These are phyloP conservation scores for Nakataea oryzae DNA, from an alignment of 2,329 filamentous ascomycete species.

Conservation along the genomic window DNA sequence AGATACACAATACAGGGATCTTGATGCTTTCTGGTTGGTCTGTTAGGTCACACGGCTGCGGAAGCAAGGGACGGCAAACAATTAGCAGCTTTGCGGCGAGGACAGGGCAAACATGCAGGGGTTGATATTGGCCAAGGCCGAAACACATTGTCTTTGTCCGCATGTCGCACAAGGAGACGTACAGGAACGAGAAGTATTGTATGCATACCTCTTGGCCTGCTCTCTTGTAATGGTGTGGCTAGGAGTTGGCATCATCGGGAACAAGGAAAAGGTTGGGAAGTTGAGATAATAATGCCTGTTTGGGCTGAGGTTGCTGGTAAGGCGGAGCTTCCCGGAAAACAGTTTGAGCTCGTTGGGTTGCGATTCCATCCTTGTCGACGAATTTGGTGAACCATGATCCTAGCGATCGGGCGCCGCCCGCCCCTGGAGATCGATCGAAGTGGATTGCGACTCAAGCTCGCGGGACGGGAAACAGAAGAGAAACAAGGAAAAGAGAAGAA, in stretches of 20 bases:
- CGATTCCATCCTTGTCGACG: no score
- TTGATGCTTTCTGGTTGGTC: background rate
- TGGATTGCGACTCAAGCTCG: background rate
- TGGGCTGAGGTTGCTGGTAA: background rate
- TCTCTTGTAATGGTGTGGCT: background rate
- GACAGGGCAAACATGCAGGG: no score
- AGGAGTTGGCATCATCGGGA: no score
- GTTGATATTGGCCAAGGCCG: background rate
- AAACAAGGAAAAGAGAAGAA: background rate
- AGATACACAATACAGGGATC: no score
- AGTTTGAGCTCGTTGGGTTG: no score
- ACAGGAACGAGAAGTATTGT: no score
- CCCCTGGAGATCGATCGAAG: background rate
- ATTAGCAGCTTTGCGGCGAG: no score
- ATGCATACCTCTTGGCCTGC: background rate
- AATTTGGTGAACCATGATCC: background rate
- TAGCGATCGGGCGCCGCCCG: background rate
- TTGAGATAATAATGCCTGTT: background rate
- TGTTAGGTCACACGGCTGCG: no score
- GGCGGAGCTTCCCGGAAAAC: background rate
- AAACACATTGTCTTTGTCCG: background rate
- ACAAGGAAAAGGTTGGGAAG: background rate
- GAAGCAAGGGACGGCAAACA: background rate
- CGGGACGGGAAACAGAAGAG: no score
- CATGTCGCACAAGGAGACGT: background rate